Conservation (phyloP, 2,329 filamentous ascomycete genomes). For the Penicillium griseofulvum region DNA sequence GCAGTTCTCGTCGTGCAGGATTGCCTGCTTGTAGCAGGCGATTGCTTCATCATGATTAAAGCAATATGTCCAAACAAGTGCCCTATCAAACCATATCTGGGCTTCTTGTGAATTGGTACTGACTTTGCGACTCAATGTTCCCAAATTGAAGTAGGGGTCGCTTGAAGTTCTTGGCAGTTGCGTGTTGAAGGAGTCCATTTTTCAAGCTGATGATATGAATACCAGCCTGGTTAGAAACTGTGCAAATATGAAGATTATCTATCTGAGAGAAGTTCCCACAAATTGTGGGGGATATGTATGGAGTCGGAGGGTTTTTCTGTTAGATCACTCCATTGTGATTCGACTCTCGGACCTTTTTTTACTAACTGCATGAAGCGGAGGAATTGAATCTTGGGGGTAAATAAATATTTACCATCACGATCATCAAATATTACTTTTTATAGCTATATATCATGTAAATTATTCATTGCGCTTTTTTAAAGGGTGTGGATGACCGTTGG, state of each 20-base stretch:
- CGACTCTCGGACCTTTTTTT: constrained; percentile 11
- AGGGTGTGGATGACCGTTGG: no score
- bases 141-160: constrained; percentile 31
- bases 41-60: constrained; percentile 39
- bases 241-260: not conserved
- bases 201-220: not conserved
- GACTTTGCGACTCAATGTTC: constrained; percentile 34
- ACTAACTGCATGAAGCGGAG: not conserved
- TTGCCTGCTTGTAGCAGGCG: constrained; percentile 30
- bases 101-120: constrained; percentile 28
- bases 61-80: constrained; percentile 33
- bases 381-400: not conserved
- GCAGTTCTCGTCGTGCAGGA: constrained; percentile 28
- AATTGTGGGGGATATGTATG: constrained; percentile 4
- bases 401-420: not conserved
- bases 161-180: constrained; percentile 10
- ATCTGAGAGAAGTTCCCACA: not conserved
- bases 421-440: not conserved
- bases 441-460: not conserved
- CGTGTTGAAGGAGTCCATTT: not conserved
- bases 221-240: not conserved
- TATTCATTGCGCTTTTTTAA: not conserved
- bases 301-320: constrained; percentile 15
- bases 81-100: constrained; percentile 35
- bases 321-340: constrained; percentile 7